phyloP scores from a whole-genome alignment of 148 eudicot species.

The Rhododendron molle region DNA sequence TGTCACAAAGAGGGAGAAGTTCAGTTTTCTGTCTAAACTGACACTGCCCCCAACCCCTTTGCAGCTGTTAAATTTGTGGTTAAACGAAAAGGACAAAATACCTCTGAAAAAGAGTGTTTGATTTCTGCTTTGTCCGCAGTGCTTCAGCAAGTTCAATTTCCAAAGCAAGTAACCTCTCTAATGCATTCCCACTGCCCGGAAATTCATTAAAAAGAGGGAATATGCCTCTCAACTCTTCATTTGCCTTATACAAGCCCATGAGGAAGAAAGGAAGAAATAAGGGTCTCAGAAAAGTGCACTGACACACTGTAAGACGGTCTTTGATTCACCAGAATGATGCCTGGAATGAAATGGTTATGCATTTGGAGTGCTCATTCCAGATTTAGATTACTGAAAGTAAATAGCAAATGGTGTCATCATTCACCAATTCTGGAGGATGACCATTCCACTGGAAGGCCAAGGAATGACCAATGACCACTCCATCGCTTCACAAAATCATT shows the following conservation, averaged over 20 bases:
- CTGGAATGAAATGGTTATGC: background rate
- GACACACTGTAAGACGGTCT: background rate
- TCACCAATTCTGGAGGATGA: background rate
- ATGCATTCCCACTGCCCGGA: constrained; percentile 63
- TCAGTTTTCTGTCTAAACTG: background rate
- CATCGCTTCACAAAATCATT: background rate
- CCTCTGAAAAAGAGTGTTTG: constrained; percentile 76
- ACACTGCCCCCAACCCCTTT: background rate
- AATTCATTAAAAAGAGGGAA: constrained; percentile 56
- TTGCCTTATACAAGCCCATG: constrained; percentile 37
- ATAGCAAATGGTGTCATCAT: background rate
- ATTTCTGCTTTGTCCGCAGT: constrained; percentile 65
- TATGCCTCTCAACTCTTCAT: constrained; percentile 65
- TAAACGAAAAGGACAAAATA: constrained; percentile 19
- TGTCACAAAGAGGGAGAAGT: background rate
- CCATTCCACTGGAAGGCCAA: background rate
- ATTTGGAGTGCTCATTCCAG: background rate
- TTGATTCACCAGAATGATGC: background rate
- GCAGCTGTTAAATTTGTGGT: background rate
- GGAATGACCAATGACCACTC: background rate
- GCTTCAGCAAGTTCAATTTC: constrained; percentile 97
- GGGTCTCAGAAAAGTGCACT: background rate
- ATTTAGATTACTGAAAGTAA: background rate
- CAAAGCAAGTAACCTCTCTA: constrained; percentile 93
- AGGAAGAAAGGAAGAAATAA: background rate